phyloP scores from a whole-genome alignment of 1,284 basidiomycete species.

The Veloboletus limbatus region DNA sequence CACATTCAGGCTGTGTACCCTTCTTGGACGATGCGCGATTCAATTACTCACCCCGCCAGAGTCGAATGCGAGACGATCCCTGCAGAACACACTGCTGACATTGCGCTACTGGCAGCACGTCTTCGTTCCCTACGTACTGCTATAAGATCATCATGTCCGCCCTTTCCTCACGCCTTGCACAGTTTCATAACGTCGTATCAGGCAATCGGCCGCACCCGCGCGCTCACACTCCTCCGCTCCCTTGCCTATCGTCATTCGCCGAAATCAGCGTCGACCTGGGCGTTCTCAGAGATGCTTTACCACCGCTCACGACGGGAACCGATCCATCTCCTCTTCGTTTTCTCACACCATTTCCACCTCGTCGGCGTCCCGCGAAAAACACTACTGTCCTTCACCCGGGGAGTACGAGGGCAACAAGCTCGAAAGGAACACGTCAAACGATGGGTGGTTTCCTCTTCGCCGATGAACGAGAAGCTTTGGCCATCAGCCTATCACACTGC shows the following conservation, averaged over 20 bases:
- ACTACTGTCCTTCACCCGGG: slow-evolving; percentile 18
- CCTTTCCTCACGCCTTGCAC: slow-evolving; percentile 19
- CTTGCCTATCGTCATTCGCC: slow-evolving; percentile 25
- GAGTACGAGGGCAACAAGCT: slow-evolving; percentile 8
- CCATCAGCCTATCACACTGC: slow-evolving; percentile 36
- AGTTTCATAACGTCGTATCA: slow-evolving; percentile 27
- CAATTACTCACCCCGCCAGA: neutral
- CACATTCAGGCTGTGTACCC: slow-evolving; percentile 18
- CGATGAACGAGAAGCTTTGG: slow-evolving; percentile 29
- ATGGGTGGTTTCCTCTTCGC: slow-evolving; percentile 2
- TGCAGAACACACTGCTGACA: slow-evolving; percentile 4
- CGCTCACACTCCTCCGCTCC: slow-evolving; percentile 21
- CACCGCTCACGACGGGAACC: slow-evolving; percentile 25
- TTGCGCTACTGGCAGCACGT: slow-evolving; percentile 14
- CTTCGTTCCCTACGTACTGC: slow-evolving; percentile 28
- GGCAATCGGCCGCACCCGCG: slow-evolving; percentile 24
- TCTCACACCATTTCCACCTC: slow-evolving; percentile 34
- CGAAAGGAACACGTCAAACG: slow-evolving; percentile 3
- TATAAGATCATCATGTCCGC: slow-evolving; percentile 22
- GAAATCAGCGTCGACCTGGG: slow-evolving; percentile 33
- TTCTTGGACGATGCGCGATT: slow-evolving; percentile 8
- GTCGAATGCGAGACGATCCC: neutral
- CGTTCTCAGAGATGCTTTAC: slow-evolving; percentile 38
- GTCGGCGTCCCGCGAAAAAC: slow-evolving; percentile 35
- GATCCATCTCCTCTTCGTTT: slow-evolving; percentile 24